Evolutionary conservation across 768 basidiomycete genomes (phyloP).

Genomic region (Pleurotus platypus): DNA sequence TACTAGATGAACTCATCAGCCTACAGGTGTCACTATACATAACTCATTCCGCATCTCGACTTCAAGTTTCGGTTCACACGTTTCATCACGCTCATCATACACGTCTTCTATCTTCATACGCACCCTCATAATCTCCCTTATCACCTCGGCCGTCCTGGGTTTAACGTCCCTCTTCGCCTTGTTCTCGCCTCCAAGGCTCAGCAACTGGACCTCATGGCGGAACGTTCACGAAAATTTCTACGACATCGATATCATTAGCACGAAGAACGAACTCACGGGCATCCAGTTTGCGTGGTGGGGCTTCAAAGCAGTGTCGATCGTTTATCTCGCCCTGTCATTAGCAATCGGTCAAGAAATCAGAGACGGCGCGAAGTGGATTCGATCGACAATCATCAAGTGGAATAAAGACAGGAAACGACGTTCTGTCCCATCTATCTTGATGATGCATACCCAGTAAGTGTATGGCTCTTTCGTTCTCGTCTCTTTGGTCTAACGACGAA

Average conservation of each 20-base stretch:
- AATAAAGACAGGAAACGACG: conserved; percentile 2
- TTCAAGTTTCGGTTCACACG: conserved; percentile 24
- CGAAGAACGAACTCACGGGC: conserved; percentile 19
- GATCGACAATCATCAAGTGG: not conserved
- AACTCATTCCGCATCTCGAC: conserved; percentile 22
- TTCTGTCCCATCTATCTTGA: conserved; percentile 9
- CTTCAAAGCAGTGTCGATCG: conserved; percentile 32
- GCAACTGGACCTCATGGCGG: conserved; percentile 42
- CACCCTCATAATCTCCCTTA: conserved; percentile 42
- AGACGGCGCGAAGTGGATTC: conserved; percentile 33
- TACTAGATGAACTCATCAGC: not conserved
- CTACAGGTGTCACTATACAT: conserved; percentile 29
- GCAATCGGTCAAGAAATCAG: conserved; percentile 34
- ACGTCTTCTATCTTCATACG: conserved; percentile 51
- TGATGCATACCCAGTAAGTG: conserved; percentile 22
- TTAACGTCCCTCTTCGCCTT: conserved; percentile 29
- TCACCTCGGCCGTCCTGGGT: conserved; percentile 29
- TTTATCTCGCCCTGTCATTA: conserved; percentile 33
- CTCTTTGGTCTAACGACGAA: not conserved
- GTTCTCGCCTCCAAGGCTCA: conserved; percentile 22
- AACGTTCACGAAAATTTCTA: conserved; percentile 40
- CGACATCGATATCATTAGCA: conserved; percentile 28
- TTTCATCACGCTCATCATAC: conserved; percentile 38
- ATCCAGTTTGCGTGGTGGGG: conserved; percentile 37
- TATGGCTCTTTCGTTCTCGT: not conserved